phyloP scores from a whole-genome alignment of 176 grass and related monocot genomes.

The Lolium rigidum region DNA sequence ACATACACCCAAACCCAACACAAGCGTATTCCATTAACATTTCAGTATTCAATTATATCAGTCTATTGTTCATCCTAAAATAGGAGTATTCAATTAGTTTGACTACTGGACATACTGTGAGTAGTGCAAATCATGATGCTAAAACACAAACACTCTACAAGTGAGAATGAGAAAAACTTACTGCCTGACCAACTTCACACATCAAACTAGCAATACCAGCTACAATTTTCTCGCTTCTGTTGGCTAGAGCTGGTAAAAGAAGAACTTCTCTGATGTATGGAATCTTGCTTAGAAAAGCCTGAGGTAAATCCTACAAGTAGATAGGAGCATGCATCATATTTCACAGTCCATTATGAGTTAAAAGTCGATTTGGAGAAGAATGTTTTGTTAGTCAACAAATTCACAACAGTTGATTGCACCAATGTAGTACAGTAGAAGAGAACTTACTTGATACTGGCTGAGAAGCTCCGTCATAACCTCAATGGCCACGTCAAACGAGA shows the following conservation, averaged over 20 bases:
- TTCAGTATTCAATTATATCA: neutral
- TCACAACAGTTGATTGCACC: neutral
- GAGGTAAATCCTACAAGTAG: slow-evolving; percentile 68
- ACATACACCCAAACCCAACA: neutral
- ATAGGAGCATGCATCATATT: slow-evolving; percentile 33
- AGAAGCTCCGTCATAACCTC: slow-evolving; percentile 95
- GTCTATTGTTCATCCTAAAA: too few species aligned
- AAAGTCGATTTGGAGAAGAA: neutral
- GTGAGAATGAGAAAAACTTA: slow-evolving; percentile 55
- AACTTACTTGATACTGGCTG: slow-evolving; percentile 81
- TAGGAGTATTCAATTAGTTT: too few species aligned
- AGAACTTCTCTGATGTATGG: slow-evolving; percentile 89
- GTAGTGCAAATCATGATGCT: slow-evolving; percentile 26
- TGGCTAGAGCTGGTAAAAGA: slow-evolving; percentile 78
- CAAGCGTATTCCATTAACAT: neutral
- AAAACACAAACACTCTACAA: slow-evolving; percentile 23
- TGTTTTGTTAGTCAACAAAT: neutral
- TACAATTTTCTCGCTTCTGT: slow-evolving; percentile 79
- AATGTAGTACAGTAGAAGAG: slow-evolving; percentile 32
- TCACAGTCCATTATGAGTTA: slow-evolving; percentile 3
- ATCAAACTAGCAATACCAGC: slow-evolving; percentile 82
- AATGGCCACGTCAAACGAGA: slow-evolving; percentile 87
- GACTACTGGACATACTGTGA: too few species aligned
- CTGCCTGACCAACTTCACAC: slow-evolving; percentile 92
- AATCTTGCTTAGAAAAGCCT: slow-evolving; percentile 80